Conservation (phyloP, 2,329 filamentous ascomycete species). For the Cladosporium sp. region DNA sequence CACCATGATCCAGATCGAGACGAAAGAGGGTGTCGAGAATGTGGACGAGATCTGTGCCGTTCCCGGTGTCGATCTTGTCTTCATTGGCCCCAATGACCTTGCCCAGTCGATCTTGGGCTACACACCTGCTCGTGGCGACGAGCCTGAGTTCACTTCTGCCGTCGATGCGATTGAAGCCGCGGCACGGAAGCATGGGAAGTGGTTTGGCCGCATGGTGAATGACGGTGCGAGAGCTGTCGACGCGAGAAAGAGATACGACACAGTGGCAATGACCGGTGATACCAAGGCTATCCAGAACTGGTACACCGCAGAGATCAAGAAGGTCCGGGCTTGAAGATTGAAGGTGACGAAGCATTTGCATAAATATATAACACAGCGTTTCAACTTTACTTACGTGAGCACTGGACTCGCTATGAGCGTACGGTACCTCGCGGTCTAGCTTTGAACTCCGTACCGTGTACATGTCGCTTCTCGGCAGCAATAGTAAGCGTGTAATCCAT, state of each 20-base stretch:
- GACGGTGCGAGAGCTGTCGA: conserved; percentile 50
- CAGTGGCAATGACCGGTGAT: conserved; percentile 42
- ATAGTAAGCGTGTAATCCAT: too few species aligned
- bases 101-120: conserved; percentile 55
- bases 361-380: neutral
- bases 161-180: conserved; percentile 56
- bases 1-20: conserved; percentile 52
- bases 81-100: conserved; percentile 51
- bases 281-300: conserved; percentile 30
- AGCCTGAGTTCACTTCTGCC: conserved; percentile 48
- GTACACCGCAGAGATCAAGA: conserved; percentile 27
- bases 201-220: conserved; percentile 57
- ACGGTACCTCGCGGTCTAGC: too few species aligned
- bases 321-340: conserved; percentile 1
- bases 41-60: conserved; percentile 17
- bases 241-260: conserved; percentile 52
- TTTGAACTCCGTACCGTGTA: too few species aligned
- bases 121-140: conserved; percentile 43
- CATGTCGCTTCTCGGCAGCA: too few species aligned
- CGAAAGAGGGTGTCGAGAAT: conserved; percentile 40
- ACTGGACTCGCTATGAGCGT: too few species aligned
- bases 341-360: neutral
- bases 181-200: conserved; percentile 63
- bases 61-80: conserved; percentile 14
- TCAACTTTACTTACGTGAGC: too few species aligned